Conservation (phyloP, 805 yeast species). For the Hanseniaspora mollemarum region DNA sequence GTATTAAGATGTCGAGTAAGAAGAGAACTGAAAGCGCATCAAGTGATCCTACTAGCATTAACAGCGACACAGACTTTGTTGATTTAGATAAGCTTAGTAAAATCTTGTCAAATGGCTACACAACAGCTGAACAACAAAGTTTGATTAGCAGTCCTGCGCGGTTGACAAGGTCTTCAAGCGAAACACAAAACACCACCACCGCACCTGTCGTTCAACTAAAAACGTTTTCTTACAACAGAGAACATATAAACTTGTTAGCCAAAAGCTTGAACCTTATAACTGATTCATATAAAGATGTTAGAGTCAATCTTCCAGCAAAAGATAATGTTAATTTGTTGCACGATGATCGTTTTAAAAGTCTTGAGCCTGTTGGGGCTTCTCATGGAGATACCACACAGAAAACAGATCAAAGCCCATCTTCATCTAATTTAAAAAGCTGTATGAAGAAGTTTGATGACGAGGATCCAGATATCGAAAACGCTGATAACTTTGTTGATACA, state of each 20-base stretch:
- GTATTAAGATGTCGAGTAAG: no score
- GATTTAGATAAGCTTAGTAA: conserved; percentile 1
- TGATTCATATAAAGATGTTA: conserved; percentile 9
- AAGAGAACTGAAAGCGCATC: not conserved
- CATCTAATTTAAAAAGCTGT: conserved; percentile 20
- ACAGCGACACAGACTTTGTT: not conserved
- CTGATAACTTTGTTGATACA: not conserved
- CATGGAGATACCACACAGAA: conserved; percentile 18
- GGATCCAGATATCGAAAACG: not conserved
- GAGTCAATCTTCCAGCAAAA: conserved; percentile 2
- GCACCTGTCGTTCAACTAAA: not conserved
- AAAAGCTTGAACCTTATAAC: not conserved
- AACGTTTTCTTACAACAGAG: conserved; percentile 3
- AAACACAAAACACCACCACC: not conserved
- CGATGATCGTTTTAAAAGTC: not conserved
- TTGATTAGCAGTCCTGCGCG: not conserved
- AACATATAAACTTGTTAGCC: conserved; percentile 8
- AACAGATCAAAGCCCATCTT: conserved; percentile 23
- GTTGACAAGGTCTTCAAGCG: not conserved
- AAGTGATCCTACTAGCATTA: not conserved
- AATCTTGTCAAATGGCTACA: not conserved
- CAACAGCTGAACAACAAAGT: not conserved
- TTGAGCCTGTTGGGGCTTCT: not conserved
- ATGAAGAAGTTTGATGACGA: not conserved
- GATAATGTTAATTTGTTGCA: conserved; percentile 4